phyloP scores from a whole-genome alignment of 169 alveolate species.

The Eimeria zaria region DNA sequence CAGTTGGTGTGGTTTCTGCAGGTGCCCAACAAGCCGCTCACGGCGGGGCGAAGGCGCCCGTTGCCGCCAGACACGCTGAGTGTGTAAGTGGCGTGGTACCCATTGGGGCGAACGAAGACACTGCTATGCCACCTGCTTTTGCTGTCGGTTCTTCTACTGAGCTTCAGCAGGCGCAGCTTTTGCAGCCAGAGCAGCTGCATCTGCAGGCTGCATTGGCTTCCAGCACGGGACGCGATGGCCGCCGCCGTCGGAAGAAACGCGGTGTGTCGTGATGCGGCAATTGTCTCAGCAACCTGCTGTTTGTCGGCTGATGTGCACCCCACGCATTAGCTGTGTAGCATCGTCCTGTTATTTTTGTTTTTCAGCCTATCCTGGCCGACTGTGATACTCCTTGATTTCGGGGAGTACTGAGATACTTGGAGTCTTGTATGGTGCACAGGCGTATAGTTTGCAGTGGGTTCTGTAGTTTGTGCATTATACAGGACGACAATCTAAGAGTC shows the following conservation, averaged over 20 bases:
- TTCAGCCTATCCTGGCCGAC: background rate
- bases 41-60: background rate
- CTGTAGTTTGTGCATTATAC: background rate
- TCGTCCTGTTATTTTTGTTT: background rate
- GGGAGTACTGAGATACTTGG: background rate
- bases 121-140: background rate
- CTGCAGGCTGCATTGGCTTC: slow-evolving; percentile 6
- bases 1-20: background rate
- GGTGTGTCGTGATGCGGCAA: slow-evolving; percentile 17
- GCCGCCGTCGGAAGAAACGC: slow-evolving; percentile 67
- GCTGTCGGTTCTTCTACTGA: background rate
- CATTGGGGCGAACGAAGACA: background rate
- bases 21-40: background rate
- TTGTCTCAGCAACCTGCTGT: background rate
- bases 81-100: background rate
- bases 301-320: background rate
- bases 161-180: background rate
- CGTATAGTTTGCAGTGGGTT: background rate
- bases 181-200: background rate
- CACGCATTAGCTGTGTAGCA: background rate
- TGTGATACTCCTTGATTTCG: background rate
- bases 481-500: background rate
- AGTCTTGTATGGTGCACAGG: background rate
- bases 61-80: background rate
- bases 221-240: slow-evolving; percentile 53